These are phyloP conservation scores for Suillus tomentosus DNA, from an alignment of 768 basidiomycete genomes.

Conservation along the genomic window DNA sequence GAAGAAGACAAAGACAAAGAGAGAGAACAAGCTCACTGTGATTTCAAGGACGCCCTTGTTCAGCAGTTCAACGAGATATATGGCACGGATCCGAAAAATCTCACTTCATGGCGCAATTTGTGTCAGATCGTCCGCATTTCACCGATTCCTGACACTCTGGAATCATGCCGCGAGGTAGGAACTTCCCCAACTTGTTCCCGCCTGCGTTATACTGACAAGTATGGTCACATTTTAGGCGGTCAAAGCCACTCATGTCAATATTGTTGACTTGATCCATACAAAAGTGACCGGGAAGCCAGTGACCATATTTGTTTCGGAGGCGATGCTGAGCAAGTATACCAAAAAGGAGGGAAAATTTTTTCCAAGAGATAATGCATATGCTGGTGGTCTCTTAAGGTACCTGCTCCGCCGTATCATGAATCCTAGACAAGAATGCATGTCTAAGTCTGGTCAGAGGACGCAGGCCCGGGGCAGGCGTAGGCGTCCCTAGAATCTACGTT, in stretches of 20 bases:
- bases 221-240: conserved; percentile 18
- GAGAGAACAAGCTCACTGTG: neutral
- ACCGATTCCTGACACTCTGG: conserved; percentile 18
- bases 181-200: neutral
- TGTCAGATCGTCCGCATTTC: conserved; percentile 20
- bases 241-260: conserved; percentile 31
- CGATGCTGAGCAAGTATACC: conserved; percentile 27
- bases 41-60: conserved; percentile 25
- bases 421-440: neutral
- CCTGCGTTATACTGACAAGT: neutral
- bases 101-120: conserved; percentile 24
- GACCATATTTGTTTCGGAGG: conserved; percentile 22
- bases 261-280: conserved; percentile 32
- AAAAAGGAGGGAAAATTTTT: conserved; percentile 21
- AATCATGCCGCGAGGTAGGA: conserved; percentile 23
- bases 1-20: neutral
- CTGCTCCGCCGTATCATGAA: conserved; percentile 28
- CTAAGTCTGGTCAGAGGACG: neutral
- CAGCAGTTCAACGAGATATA: conserved; percentile 28
- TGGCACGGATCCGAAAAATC: conserved; percentile 19
- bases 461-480: neutral
- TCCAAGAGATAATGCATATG: conserved; percentile 28
- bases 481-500: neutral
- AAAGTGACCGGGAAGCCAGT: conserved; percentile 19
- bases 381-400: conserved; percentile 33